A percentile compares a stretch with the other conserved stretches of the same genome.
Evolutionary conservation across 164 flowering plant genomes (phyloP).

Genomic region (Kingdonia uniflora): DNA sequence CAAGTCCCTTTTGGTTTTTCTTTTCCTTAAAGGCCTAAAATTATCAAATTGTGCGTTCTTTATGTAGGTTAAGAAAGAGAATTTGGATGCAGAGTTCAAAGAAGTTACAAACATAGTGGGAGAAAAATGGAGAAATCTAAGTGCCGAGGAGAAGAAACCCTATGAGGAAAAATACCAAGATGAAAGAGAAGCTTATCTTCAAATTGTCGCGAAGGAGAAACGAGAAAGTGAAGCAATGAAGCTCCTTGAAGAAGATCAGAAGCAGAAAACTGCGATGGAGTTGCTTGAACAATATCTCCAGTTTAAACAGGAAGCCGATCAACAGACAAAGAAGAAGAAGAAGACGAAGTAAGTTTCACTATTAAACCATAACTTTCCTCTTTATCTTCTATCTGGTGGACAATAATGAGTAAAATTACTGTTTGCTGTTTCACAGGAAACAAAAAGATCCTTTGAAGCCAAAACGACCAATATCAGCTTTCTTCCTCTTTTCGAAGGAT

Average conservation of each 20-base stretch:
- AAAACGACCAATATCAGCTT: constrained; percentile 71
- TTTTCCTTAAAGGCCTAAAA: not conserved
- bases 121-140: constrained; percentile 71
- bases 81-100: constrained; percentile 76
- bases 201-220: constrained; percentile 67
- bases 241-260: constrained; percentile 78
- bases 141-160: constrained; percentile 83
- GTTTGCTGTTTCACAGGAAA: constrained; percentile 28
- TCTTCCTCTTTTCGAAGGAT: constrained; percentile 60
- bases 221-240: constrained; percentile 87
- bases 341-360: constrained; percentile 31
- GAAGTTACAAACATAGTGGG: constrained; percentile 67
- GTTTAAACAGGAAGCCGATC: constrained; percentile 63
- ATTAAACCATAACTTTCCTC: not conserved
- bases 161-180: constrained; percentile 78
- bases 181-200: constrained; percentile 69
- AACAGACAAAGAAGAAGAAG: constrained; percentile 28
- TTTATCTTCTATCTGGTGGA: not conserved
- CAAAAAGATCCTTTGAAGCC: constrained; percentile 91
- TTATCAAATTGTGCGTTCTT: not conserved
- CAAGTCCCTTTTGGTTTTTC: not conserved
- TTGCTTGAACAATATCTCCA: constrained; percentile 80
- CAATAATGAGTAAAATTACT: not conserved
- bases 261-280: constrained; percentile 90
- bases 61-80: constrained; percentile 59